Percentiles rank a stretch among this genome's conserved stretches.
These are phyloP conservation scores for Puccinia horiana DNA, from an alignment of 1,284 basidiomycete genomes.

Conservation along the genomic window DNA sequence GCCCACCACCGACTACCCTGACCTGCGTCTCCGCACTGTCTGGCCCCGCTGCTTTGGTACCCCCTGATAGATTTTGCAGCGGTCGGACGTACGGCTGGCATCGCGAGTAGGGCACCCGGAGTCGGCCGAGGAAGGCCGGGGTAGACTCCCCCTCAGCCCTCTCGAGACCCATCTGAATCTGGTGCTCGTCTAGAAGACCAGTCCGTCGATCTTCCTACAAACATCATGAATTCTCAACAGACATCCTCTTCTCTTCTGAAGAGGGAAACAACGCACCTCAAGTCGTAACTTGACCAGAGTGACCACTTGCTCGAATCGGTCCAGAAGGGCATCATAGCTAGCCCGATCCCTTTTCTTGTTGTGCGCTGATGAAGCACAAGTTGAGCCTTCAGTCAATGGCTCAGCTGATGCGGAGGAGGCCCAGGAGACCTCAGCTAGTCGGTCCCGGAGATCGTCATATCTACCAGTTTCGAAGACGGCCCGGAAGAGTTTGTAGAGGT, in stretches of 20 bases:
- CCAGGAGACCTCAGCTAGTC: slow-evolving; percentile 64
- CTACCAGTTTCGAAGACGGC: slow-evolving; percentile 67
- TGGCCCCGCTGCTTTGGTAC: too few species aligned
- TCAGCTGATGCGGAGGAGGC: slow-evolving; percentile 56
- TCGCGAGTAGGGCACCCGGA: slow-evolving; percentile 60
- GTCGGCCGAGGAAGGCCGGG: slow-evolving; percentile 51
- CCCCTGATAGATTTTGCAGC: background rate
- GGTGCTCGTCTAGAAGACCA: background rate
- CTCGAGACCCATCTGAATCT: slow-evolving; percentile 50
- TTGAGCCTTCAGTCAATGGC: background rate
- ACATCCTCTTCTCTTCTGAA: too few species aligned
- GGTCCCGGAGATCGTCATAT: slow-evolving; percentile 73
- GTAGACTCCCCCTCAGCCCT: slow-evolving; percentile 50
- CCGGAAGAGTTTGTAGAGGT: slow-evolving; percentile 87
- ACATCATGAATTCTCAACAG: too few species aligned
- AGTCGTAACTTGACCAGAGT: slow-evolving; percentile 69
- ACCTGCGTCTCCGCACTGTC: background rate
- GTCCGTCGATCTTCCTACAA: background rate
- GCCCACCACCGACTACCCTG: background rate
- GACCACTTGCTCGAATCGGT: slow-evolving; percentile 68
- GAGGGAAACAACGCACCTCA: slow-evolving; percentile 64
- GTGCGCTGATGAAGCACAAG: background rate
- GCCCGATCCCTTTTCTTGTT: slow-evolving; percentile 54
- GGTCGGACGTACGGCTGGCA: slow-evolving; percentile 60
- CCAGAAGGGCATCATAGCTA: slow-evolving; percentile 61